Base-by-base conservation (phyloP, 208 protist species). In the Trypanosoma vivax region DNA sequence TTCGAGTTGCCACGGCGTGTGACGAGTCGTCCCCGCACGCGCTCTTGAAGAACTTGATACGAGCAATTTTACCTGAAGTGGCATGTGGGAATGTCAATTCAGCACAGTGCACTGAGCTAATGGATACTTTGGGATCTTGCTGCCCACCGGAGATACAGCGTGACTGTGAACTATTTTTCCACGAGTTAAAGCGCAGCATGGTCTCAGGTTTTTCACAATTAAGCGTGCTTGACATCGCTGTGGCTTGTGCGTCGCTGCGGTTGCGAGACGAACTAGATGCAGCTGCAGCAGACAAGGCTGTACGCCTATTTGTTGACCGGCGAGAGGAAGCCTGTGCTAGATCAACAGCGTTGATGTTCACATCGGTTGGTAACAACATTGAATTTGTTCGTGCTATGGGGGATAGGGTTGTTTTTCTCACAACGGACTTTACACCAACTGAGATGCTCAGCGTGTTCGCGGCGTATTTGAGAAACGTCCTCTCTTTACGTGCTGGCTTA, bases 371-470 rank as follows among this genome's bases (percentile, higher is more conserved):
- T 27, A 50, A 57, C 13, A 41, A 63, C 14, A 49, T 87, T 43
- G 33, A 38, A 33, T 42, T 84, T 29, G 65, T 78, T 13, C 73
- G 83, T 39, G 57, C 46, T 21, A 78, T 90, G 70, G 76, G 70
- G 37, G 59, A 73, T 7, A 67, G 86, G 14, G 72, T 79, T 2
- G 50, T 94, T 9, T 94, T 89, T 51, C 70, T 94, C 5, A 63
- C 77, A 0, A 86, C 79, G 5, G 82, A 90, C 61, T 90, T 88
- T 63, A 88, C 74, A 11, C 75, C 81, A 1, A 53, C 41, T 6
- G 86, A 94, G 73, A 62, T 94, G 49, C 71, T 88, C 13, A 60
- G 77, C 11, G 82, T 90, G 7, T 76, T 90, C 34, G 48, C 54
- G n/a, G 69, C 79, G 14, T 90, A 90, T 55, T 38, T 90, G 35